Evolutionary conservation across 768 basidiomycete genomes (phyloP), one percentile per base, ranked within the genome.

Genomic region (Russula brevipes): DNA sequence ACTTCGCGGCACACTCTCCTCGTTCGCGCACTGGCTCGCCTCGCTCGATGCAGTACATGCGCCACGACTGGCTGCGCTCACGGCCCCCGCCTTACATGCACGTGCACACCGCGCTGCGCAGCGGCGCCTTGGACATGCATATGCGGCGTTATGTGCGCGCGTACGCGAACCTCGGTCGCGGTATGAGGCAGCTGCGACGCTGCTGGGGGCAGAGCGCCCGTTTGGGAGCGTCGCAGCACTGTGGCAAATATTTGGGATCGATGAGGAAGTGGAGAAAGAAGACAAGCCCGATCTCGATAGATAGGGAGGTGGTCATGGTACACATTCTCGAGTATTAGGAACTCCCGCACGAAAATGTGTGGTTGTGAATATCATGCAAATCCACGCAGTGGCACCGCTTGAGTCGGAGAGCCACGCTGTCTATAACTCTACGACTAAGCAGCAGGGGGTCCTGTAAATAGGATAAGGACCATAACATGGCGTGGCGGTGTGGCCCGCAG

Each of bases 101-200:
- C 76, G 79, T 36, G 85, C 98, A 8, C 96, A 98, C 70, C 86
- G 85, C 10, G 81, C 82, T 17, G 91, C 90, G 1, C 76, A 98
- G 63, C 76, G 77, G 39, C 79, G 85, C 12, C 76, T 98, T 63
- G 87, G 83, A 2, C 74, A 73, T 36, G 84, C 86, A 3, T 99
- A 98, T 74, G 80, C 77, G 9, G 71, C 78, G 65, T 76, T 98
- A 3, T 94, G 89, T 72, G 87, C 86, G 51, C 84, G 86, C 59
- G 89, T 98, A 16, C 81, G 83, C 70, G 84, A 82, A 58, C 81
- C 85, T 46, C 82, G 83, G 73, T 92, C 92, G 66, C 81, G 80
- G 72, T 99, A 98, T 70, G 94, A 98, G 75, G 95, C 94, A n/a
- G 90, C 86, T 16, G 81, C 85, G 63, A 94, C 94, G 24, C 72